Evolutionary conservation across 768 basidiomycete species (phyloP).

Genomic region (Boletus barrowsii): DNA sequence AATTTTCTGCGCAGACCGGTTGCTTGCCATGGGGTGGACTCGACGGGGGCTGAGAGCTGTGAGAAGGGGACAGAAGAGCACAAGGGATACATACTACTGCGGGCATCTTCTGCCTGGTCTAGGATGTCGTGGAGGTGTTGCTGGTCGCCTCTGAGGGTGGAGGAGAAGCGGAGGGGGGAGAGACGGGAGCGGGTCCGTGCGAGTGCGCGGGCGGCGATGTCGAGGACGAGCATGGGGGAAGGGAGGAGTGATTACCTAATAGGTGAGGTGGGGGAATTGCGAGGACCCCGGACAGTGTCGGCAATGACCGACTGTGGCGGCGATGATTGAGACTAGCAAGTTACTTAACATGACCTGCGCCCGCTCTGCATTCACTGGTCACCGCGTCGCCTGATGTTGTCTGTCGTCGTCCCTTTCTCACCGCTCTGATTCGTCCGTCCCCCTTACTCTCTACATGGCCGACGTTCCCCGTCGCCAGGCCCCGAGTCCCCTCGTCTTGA

Average conservation of each 20-base stretch:
- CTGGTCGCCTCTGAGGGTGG: constrained; percentile 25
- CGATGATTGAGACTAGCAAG: background rate
- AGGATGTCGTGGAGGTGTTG: constrained; percentile 23
- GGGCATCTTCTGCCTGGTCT: constrained; percentile 20
- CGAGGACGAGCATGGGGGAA: constrained; percentile 10
- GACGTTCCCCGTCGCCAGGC: constrained; percentile 46
- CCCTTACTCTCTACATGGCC: constrained; percentile 19
- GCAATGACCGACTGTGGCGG: constrained; percentile 4
- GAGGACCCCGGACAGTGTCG: constrained; percentile 21
- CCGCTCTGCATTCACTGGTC: background rate
- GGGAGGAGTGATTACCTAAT: constrained; percentile 11
- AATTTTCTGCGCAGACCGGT: constrained; percentile 29
- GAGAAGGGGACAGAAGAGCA: background rate
- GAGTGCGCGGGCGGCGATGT: constrained; percentile 11
- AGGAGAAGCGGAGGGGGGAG: constrained; percentile 9
- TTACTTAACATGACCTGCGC: too few species aligned
- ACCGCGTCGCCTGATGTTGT: constrained; percentile 8
- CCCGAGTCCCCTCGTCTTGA: constrained; percentile 80
- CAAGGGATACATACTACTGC: constrained; percentile 2
- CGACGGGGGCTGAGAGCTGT: constrained; percentile 8
- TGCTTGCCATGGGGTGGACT: constrained; percentile 18
- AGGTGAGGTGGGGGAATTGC: background rate
- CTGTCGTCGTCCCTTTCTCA: background rate
- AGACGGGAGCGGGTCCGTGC: constrained; percentile 5
- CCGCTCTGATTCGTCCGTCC: background rate